phyloP scores from a whole-genome alignment of 2,329 filamentous ascomycete genomes.

The Calonectria crousiana region DNA sequence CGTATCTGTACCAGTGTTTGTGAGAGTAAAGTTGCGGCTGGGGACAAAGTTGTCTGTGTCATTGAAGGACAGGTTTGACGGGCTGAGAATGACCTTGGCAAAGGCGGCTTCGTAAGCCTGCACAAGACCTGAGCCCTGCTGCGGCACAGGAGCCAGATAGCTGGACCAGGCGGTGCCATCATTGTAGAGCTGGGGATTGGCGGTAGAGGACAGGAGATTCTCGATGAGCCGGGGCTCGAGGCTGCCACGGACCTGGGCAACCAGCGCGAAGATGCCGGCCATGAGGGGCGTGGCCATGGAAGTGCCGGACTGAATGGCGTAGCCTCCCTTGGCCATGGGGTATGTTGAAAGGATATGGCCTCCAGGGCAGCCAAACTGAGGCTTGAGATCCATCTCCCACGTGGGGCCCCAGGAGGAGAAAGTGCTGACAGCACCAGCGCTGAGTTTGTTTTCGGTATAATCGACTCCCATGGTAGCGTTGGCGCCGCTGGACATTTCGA shows the following conservation, averaged over 20 bases:
- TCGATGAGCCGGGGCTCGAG: slow-evolving; percentile 63
- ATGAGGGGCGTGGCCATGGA: slow-evolving; percentile 72
- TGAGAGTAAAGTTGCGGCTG: slow-evolving; percentile 65
- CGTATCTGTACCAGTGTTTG: slow-evolving; percentile 62
- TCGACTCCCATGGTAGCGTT: slow-evolving; percentile 52
- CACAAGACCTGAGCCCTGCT: slow-evolving; percentile 72
- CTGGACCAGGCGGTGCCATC: slow-evolving; percentile 51
- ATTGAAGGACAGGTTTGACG: slow-evolving; percentile 72
- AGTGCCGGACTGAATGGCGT: slow-evolving; percentile 67
- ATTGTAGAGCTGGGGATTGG: slow-evolving; percentile 63
- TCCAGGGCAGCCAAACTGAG: slow-evolving; percentile 67
- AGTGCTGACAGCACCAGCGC: slow-evolving; percentile 64
- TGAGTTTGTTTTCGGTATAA: slow-evolving; percentile 53
- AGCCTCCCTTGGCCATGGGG: slow-evolving; percentile 59
- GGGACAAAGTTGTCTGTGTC: slow-evolving; percentile 69
- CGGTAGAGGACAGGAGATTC: slow-evolving; percentile 62
- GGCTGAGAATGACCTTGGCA: slow-evolving; percentile 64
- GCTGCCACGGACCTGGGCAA: slow-evolving; percentile 64
- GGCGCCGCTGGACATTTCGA: slow-evolving; percentile 58
- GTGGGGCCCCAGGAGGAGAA: slow-evolving; percentile 73
- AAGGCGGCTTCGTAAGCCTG: slow-evolving; percentile 71
- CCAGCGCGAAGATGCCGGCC: slow-evolving; percentile 66
- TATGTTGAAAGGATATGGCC: slow-evolving; percentile 71
- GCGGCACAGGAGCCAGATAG: slow-evolving; percentile 66
- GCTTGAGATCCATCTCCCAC: slow-evolving; percentile 69